A percentile compares a stretch with the other conserved stretches of the same genome.
Evolutionary conservation across 2,329 filamentous ascomycete species (phyloP).

Genomic region (Alternaria sp.): DNA sequence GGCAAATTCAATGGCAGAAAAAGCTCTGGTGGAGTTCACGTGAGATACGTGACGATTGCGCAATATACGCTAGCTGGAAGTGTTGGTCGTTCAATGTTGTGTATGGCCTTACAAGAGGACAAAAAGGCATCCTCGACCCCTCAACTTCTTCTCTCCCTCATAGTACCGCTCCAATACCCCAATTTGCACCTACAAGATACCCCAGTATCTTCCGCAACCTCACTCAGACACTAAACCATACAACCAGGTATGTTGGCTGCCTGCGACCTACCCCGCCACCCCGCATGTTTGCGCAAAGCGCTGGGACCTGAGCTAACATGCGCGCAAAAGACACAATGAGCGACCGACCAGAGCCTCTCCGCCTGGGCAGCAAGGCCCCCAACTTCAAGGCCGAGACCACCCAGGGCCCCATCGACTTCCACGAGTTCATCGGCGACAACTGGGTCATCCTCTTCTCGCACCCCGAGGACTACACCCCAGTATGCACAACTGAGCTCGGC

Average conservation of each 20-base stretch:
- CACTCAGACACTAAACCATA: not conserved
- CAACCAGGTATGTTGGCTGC: slow-evolving; percentile 14
- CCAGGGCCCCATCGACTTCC: slow-evolving; percentile 70
- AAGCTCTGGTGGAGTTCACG: slow-evolving; percentile 25
- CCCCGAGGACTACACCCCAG: slow-evolving; percentile 66
- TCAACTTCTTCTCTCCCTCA: slow-evolving; percentile 2
- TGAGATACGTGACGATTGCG: slow-evolving; percentile 40
- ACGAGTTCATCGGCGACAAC: slow-evolving; percentile 72
- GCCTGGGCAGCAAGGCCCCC: slow-evolving; percentile 70
- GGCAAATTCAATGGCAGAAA: slow-evolving; percentile 30
- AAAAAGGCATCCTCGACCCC: slow-evolving; percentile 22
- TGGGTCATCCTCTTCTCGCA: slow-evolving; percentile 77
- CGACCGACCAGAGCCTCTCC: slow-evolving; percentile 55
- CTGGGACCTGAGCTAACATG: slow-evolving; percentile 19
- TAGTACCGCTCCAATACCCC: not conserved
- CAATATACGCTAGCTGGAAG: slow-evolving; percentile 42
- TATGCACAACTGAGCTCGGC: slow-evolving; percentile 69
- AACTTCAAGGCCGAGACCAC: slow-evolving; percentile 75
- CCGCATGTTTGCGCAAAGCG: slow-evolving; percentile 39
- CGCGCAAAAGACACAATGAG: slow-evolving; percentile 34
- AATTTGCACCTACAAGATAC: not conserved
- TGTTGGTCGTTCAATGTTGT: slow-evolving; percentile 13
- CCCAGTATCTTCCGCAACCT: not conserved
- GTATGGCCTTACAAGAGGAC: slow-evolving; percentile 29
- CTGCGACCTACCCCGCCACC: slow-evolving; percentile 33